Base-by-base conservation (phyloP, 2,329 filamentous ascomycete genomes). In the Curvularia lunata region DNA sequence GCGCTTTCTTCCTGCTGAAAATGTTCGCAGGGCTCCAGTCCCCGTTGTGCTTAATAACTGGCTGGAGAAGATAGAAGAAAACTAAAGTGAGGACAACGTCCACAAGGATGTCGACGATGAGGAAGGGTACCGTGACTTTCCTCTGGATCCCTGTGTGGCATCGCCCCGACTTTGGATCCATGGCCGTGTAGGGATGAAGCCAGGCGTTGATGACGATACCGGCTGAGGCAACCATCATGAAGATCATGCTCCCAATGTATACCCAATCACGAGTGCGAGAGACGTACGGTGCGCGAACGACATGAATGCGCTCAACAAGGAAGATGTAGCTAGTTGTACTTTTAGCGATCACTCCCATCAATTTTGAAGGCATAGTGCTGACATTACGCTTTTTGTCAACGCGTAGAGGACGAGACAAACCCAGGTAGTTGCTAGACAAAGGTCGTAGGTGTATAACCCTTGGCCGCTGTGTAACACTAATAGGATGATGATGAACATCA, bases 231-330 rank as follows among this genome's bases (percentile, higher is more conserved):
- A 64, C 27, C 49, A 65, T 27, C 1, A 69, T 56, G 45, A 71
- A 45, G 46, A 61, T 48, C 53, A 76, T 63, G 48, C 70, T 69
- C 9, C 58, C 40, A 1, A 75, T 21, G 59, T 76, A 79, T 25
- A 78, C 51, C 48, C 65, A 69, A 50, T 78, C 75, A 6, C 71
- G 62, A 30, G 60, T 60, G 16, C 77, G 69, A 10, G 62, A 54
- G 10, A 68, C 59, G 46, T 72, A 70, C 5, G 73, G 66, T 16
- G 69, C 62, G 13, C 75, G 68, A 19, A 78, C 69, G 7, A 74
- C 66, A 47, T 79, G 76, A 27, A 74, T 69, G 16, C 78, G 72
- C 56, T 79, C 78, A 27, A 78, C 69, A 5, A 79, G 66, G 58
- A 77, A 78, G 12, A 75, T 56, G 45, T 78, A 78, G 25, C 69